Percentiles rank a stretch among this genome's conserved stretches.
phyloP scores from a whole-genome alignment of 192 early-diverging fungal genomes.

The Dissophora globulifera region DNA sequence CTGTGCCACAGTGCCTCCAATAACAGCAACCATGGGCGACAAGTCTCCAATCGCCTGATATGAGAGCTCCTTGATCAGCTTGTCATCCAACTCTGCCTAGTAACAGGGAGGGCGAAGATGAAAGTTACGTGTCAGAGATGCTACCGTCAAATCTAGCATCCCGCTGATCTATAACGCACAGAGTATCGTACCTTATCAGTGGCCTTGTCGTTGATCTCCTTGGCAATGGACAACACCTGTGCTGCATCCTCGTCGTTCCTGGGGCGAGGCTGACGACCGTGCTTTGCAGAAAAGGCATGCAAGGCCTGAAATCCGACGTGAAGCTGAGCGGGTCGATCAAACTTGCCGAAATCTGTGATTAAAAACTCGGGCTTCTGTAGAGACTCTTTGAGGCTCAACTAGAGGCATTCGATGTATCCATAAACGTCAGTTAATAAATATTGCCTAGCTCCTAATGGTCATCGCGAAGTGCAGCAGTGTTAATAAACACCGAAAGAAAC shows the following conservation, averaged over 20 bases:
- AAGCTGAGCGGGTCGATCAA: constrained; percentile 93
- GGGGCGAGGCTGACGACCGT: constrained; percentile 83
- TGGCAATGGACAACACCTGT: constrained; percentile 79
- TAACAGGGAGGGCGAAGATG: too few species aligned
- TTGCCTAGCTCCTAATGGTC: too few species aligned
- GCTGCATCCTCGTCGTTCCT: constrained; percentile 87
- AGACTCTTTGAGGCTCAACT: constrained; percentile 79
- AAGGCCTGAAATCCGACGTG: constrained; percentile 96
- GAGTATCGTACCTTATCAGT: constrained; percentile 64
- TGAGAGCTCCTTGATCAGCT: constrained; percentile 87
- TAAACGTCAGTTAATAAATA: too few species aligned
- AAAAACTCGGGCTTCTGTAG: constrained; percentile 85
- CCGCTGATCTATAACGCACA: neutral
- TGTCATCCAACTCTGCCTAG: constrained; percentile 83
- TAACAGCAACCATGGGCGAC: constrained; percentile 94
- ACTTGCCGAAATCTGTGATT: constrained; percentile 96
- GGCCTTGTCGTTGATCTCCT: constrained; percentile 75
- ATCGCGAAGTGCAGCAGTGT: too few species aligned
- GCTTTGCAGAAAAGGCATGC: constrained; percentile 76
- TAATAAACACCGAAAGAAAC: too few species aligned
- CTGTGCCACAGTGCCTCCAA: constrained; percentile 97
- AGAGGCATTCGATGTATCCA: too few species aligned
- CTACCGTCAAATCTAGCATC: neutral
- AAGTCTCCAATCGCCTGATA: constrained; percentile 92
- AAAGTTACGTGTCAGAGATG: too few species aligned